phyloP scores from a whole-genome alignment of 169 alveolate genomes.

The Perkinsus marinus region DNA sequence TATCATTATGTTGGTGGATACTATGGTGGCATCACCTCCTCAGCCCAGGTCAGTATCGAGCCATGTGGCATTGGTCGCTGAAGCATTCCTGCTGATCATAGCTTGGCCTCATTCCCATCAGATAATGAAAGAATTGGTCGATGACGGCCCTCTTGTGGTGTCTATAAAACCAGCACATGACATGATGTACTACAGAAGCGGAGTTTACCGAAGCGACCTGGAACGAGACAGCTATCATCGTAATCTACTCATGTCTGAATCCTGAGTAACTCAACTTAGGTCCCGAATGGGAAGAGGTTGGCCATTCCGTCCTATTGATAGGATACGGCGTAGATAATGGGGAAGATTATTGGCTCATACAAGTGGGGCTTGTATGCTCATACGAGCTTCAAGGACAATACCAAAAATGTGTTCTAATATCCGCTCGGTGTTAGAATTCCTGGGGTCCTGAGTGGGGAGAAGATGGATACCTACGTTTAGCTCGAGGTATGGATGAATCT shows the following conservation, averaged over 20 bases:
- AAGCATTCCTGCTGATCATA: too few species aligned
- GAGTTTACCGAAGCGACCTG: conserved; percentile 16
- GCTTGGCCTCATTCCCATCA: background rate
- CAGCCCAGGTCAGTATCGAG: background rate
- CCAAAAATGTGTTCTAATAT: background rate
- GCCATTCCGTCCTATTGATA: conserved; percentile 36
- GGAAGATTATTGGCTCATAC: conserved; percentile 30
- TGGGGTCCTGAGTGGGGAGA: conserved; percentile 56
- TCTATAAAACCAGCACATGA: conserved; percentile 29
- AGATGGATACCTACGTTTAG: conserved; percentile 39
- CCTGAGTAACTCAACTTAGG: background rate
- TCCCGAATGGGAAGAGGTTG: conserved; percentile 37
- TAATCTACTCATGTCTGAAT: background rate
- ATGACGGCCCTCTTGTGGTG: conserved; percentile 38
- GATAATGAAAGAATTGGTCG: conserved; percentile 33
- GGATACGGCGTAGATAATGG: conserved; percentile 39
- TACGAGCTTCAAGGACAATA: background rate
- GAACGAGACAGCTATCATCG: conserved; percentile 7
- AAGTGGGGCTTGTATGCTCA: background rate
- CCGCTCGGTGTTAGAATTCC: conserved; percentile 21
- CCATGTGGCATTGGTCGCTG: background rate
- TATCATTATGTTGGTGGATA: conserved; percentile 32
- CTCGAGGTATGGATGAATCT: conserved; percentile 16
- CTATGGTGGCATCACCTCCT: conserved; percentile 27
- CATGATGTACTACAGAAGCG: conserved; percentile 32